phyloP scores from a whole-genome alignment of 106 monocot species.

The Acanthochlamys bracteata region DNA sequence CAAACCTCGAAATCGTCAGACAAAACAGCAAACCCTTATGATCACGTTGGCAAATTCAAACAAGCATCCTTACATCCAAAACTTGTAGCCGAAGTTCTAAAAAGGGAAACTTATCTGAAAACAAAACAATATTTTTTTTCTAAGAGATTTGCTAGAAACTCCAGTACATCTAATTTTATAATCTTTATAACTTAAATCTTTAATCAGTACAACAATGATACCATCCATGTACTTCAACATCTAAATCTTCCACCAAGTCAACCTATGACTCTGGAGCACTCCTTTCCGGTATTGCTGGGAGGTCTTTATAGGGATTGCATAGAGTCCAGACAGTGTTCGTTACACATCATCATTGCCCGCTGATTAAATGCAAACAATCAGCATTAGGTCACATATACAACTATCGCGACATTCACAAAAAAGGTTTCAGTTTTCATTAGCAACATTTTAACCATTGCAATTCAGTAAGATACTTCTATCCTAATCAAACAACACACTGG shows the following conservation, averaged over 20 bases:
- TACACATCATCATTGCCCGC: conserved; percentile 16
- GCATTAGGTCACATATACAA: conserved; percentile 4
- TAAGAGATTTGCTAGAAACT: neutral
- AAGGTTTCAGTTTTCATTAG: neutral
- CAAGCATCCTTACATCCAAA: too few species aligned
- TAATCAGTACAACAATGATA: neutral
- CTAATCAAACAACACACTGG: too few species aligned
- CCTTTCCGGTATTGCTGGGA: conserved; percentile 12
- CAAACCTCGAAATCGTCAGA: too few species aligned
- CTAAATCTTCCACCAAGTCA: neutral
- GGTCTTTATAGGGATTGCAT: conserved; percentile 4
- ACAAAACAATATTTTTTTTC: too few species aligned
- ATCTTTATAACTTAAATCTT: neutral
- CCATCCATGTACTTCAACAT: neutral
- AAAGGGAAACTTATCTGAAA: too few species aligned
- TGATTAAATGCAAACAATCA: conserved; percentile 10
- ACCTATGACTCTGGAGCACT: conserved; percentile 8
- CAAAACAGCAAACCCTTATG: too few species aligned
- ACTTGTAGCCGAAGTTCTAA: too few species aligned
- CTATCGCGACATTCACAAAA: neutral
- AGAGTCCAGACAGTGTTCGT: conserved; percentile 17
- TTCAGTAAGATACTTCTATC: too few species aligned
- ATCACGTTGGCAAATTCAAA: too few species aligned
- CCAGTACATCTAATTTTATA: neutral
- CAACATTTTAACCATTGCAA: too few species aligned